A percentile compares a stretch with the other conserved stretches of the same genome.
Evolutionary conservation across 352 stramenopile genomes (phyloP).

Genomic region (Pilasporangium apinafurcum): DNA sequence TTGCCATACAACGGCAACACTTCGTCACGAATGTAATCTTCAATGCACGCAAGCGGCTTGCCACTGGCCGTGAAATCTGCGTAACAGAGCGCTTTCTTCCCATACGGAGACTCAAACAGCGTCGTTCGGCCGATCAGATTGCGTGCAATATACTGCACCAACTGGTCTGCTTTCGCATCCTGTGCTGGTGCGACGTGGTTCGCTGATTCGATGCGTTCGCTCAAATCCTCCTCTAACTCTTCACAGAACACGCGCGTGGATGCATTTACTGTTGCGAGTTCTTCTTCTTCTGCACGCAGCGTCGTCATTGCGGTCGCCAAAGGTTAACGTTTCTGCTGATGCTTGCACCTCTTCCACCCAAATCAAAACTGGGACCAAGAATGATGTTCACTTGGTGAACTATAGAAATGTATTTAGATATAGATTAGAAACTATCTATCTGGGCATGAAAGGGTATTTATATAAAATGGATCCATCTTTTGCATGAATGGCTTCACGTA

Average conservation of each 20-base stretch:
- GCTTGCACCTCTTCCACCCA: no score
- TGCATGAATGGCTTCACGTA: no score
- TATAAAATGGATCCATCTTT: no score
- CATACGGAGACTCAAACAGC: conserved; percentile 67
- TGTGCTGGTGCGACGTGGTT: conserved; percentile 1
- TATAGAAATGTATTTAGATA: no score
- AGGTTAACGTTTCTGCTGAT: no score
- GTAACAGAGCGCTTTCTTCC: conserved; percentile 83
- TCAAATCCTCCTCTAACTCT: conserved; percentile 67
- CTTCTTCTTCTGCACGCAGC: background rate
- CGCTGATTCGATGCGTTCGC: conserved; percentile 21
- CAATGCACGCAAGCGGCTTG: conserved; percentile 82
- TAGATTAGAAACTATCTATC: no score
- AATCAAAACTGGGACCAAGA: no score
- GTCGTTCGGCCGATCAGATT: conserved; percentile 40
- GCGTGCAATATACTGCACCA: conserved; percentile 25
- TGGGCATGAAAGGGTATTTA: no score
- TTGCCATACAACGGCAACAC: conserved; percentile 96
- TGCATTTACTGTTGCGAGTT: background rate
- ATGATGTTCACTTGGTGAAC: no score
- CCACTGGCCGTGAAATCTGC: conserved; percentile 94
- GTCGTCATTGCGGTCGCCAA: no score
- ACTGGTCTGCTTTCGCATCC: conserved; percentile 6
- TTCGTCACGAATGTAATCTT: conserved; percentile 82
- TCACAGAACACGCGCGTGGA: conserved; percentile 73